phyloP scores from a whole-genome alignment of 768 basidiomycete genomes.

The Suillus decipiens region DNA sequence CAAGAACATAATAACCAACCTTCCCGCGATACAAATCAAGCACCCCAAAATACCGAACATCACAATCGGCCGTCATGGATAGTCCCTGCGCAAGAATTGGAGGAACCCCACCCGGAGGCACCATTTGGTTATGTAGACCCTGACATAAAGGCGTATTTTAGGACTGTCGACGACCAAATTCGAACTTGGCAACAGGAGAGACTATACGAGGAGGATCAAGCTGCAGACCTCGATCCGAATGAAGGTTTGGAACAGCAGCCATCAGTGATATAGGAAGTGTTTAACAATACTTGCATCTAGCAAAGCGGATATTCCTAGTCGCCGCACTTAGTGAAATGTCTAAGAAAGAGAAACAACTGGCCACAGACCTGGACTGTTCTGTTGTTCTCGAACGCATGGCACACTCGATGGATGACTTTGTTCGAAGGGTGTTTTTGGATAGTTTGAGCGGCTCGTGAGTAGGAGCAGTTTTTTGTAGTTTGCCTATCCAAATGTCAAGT shows the following conservation, averaged over 20 bases:
- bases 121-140: slow-evolving; percentile 90
- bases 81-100: slow-evolving; percentile 40
- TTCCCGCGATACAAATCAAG: slow-evolving; percentile 7
- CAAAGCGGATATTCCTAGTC: slow-evolving; percentile 73
- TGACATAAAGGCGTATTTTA: slow-evolving; percentile 92
- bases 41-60: slow-evolving; percentile 31
- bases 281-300: slow-evolving; percentile 38
- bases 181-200: slow-evolving; percentile 76
- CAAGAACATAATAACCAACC: slow-evolving; percentile 23
- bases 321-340: slow-evolving; percentile 85
- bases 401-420: slow-evolving; percentile 95
- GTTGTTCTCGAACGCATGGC: slow-evolving; percentile 86
- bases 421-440: slow-evolving; percentile 88
- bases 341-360: slow-evolving; percentile 85
- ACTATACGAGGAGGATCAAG: slow-evolving; percentile 37
- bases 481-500: slow-evolving; percentile 9
- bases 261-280: neutral
- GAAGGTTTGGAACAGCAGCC: slow-evolving; percentile 51
- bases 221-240: slow-evolving; percentile 60
- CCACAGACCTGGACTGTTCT: slow-evolving; percentile 94
- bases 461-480: slow-evolving; percentile 10
- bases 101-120: slow-evolving; percentile 58
- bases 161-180: slow-evolving; percentile 85
- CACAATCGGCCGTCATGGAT: slow-evolving; percentile 66
- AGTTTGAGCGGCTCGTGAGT: slow-evolving; percentile 87